A percentile compares a stretch with the other conserved stretches of the same genome.
Conservation (phyloP, 441 rosid genomes). For the Bruguiera hainesii region DNA sequence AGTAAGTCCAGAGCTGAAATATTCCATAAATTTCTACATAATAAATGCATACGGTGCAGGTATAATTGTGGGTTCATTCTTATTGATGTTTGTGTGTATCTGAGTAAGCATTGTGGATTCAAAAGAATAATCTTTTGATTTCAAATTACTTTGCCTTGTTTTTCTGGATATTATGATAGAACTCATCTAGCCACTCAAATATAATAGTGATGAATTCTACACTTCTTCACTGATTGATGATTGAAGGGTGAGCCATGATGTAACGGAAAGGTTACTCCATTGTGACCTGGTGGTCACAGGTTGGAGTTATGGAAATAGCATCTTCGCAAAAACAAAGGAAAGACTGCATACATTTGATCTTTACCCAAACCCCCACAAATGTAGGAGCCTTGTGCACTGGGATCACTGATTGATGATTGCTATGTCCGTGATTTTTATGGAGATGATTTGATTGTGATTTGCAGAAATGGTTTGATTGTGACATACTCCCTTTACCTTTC, state of each 20-base stretch:
- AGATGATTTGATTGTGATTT: slow-evolving; percentile 1
- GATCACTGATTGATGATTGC: not conserved
- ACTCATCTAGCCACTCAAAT: not conserved
- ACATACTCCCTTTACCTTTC: no score
- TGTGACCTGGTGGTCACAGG: no score
- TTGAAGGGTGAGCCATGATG: no score
- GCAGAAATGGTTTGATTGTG: not conserved
- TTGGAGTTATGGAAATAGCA: no score
- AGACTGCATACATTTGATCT: no score
- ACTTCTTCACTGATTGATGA: not conserved
- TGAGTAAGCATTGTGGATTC: not conserved
- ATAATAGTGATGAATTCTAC: not conserved
- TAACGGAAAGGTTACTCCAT: no score
- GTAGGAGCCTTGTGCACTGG: no score
- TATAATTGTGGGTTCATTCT: slow-evolving; percentile 9
- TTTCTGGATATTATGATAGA: not conserved
- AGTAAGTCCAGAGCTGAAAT: slow-evolving; percentile 47
- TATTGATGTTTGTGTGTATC: not conserved
- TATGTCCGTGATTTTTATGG: not conserved
- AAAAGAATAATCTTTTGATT: not conserved
- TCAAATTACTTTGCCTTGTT: not conserved
- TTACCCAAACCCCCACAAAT: no score
- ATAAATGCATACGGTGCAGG: not conserved
- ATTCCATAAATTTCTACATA: not conserved
- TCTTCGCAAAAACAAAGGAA: no score